Conservation (phyloP, 2,329 filamentous ascomycete species). For the Penicillium digitatum region DNA sequence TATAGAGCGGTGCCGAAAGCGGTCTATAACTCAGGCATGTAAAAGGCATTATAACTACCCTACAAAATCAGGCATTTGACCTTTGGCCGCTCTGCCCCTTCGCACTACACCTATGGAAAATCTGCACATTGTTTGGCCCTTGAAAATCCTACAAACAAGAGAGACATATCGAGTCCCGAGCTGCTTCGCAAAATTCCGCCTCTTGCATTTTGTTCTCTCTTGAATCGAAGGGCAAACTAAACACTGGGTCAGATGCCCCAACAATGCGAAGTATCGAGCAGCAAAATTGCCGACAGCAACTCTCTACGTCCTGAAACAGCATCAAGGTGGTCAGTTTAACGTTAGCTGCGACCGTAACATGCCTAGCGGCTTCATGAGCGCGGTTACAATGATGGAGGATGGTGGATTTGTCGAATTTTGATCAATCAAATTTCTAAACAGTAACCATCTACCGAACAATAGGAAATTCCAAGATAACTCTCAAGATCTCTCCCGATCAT, state of each 20-base stretch:
- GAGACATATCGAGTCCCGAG: neutral
- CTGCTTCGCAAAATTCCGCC: neutral
- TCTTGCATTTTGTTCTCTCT: neutral
- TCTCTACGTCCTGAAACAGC: neutral
- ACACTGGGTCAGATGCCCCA: neutral
- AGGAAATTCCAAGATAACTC: neutral
- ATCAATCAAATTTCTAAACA: neutral
- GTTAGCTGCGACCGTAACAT: neutral
- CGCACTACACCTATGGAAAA: too few relatives aligned
- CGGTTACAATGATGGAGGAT: neutral
- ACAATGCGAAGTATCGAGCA: neutral
- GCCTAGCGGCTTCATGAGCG: neutral
- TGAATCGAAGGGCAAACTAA: neutral
- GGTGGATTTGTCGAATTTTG: neutral
- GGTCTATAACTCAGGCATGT: too few relatives aligned
- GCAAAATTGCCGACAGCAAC: neutral
- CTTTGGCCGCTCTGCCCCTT: too few relatives aligned
- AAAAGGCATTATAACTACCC: too few relatives aligned
- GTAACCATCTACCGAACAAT: accelerated
- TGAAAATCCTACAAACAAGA: neutral
- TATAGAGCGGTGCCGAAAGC: too few relatives aligned
- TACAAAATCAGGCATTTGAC: too few relatives aligned
- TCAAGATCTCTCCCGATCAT: neutral
- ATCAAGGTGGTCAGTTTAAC: neutral
- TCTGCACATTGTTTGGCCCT: too few relatives aligned